phyloP scores from a whole-genome alignment of 169 alveolate species.

The Eimeria zaria region DNA sequence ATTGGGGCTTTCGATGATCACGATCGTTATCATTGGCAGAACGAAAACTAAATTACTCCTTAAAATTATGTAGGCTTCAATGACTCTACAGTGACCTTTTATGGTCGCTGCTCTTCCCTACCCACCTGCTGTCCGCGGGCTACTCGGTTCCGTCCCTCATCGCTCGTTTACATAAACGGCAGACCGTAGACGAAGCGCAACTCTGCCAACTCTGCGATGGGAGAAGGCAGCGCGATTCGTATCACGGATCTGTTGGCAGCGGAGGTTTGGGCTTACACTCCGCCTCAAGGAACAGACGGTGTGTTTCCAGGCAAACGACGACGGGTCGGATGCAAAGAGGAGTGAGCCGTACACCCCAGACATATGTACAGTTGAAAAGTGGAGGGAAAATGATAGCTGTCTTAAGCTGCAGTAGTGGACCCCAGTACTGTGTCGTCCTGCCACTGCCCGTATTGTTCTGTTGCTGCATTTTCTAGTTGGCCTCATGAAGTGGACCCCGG shows the following conservation, averaged over 20 bases:
- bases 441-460: not conserved
- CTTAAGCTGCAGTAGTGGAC: not conserved
- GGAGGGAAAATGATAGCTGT: not conserved
- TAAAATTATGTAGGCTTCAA: not conserved
- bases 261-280: conserved; percentile 75
- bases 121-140: not conserved
- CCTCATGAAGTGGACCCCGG: not conserved
- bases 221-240: not conserved
- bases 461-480: not conserved
- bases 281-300: conserved; percentile 52
- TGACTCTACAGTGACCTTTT: not conserved
- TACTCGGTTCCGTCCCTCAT: not conserved
- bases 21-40: not conserved
- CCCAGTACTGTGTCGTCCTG: not conserved
- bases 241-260: conserved; percentile 20
- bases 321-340: not conserved
- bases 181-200: no score
- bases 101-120: not conserved
- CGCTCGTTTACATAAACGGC: not conserved
- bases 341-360: not conserved
- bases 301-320: conserved; percentile 49
- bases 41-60: not conserved
- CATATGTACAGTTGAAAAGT: not conserved
- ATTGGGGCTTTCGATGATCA: not conserved
- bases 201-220: not conserved